Evolutionary conservation across 1,284 basidiomycete genomes (phyloP).

Genomic region (Tilletia indica): DNA sequence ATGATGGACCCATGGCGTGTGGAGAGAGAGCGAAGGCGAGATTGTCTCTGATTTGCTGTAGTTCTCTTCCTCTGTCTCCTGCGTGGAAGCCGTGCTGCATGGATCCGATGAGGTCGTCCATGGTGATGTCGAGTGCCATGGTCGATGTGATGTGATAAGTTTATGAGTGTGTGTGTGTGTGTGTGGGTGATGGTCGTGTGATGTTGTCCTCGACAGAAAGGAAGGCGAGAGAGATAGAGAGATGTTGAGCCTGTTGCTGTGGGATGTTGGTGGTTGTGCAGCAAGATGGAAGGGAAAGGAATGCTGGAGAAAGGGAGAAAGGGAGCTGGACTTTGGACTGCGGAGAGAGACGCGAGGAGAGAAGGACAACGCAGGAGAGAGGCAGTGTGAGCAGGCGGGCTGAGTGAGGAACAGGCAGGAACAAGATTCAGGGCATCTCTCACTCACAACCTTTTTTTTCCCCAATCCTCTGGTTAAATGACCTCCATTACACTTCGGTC

Average conservation of each 20-base stretch:
- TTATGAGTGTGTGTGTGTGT: neutral
- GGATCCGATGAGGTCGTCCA: slow-evolving; percentile 46
- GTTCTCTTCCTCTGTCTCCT: slow-evolving; percentile 41
- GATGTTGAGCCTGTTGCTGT: neutral
- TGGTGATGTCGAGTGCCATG: slow-evolving; percentile 43
- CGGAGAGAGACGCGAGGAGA: neutral
- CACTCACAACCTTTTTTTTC: too few species aligned
- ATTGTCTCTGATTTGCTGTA: slow-evolving; percentile 40
- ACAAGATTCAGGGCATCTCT: too few species aligned
- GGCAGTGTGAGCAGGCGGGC: neutral
- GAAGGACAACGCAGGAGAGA: neutral
- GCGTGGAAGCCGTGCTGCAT: slow-evolving; percentile 46
- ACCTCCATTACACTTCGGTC: too few species aligned
- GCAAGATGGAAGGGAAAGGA: neutral
- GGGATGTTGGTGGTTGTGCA: neutral
- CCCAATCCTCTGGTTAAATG: too few species aligned
- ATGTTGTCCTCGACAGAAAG: neutral
- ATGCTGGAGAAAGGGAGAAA: neutral
- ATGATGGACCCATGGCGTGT: slow-evolving; percentile 26
- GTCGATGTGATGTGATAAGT: neutral
- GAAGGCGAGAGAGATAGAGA: neutral
- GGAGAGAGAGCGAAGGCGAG: slow-evolving; percentile 34
- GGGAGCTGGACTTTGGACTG: neutral
- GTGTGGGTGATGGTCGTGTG: too few species aligned
- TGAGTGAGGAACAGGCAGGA: neutral